A percentile compares a stretch with the other conserved stretches of the same genome.
Conservation (phyloP, 805 yeast genomes). For the Vanderwaltozyma polyspora region DNA sequence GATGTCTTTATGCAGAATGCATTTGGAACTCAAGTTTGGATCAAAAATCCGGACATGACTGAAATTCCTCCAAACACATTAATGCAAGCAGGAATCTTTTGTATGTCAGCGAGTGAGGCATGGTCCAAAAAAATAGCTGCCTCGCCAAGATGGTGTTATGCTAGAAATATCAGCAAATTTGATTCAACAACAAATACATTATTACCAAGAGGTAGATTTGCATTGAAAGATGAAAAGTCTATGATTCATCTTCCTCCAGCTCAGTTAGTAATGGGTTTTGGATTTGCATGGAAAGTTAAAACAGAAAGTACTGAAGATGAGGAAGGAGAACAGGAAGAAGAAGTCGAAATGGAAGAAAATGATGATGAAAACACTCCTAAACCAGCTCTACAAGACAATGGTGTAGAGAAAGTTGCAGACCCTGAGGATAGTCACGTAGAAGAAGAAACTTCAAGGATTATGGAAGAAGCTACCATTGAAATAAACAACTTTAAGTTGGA, state of each 20-base stretch:
- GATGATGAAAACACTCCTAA: no score
- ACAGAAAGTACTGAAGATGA: slow-evolving; percentile 20
- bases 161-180: slow-evolving; percentile 55
- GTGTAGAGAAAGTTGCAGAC: neutral
- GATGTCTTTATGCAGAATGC: slow-evolving; percentile 71
- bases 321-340: slow-evolving; percentile 4
- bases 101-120: slow-evolving; percentile 73
- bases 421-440: neutral
- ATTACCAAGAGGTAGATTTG: slow-evolving; percentile 52
- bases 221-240: slow-evolving; percentile 38
- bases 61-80: slow-evolving; percentile 81
- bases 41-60: slow-evolving; percentile 66
- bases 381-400: neutral
- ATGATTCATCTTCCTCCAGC: slow-evolving; percentile 61
- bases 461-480: neutral
- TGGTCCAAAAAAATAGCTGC: slow-evolving; percentile 82
- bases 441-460: neutral
- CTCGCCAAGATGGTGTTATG: slow-evolving; percentile 78
- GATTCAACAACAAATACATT: slow-evolving; percentile 42
- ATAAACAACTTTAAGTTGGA: neutral
- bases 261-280: slow-evolving; percentile 86
- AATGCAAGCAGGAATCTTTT: slow-evolving; percentile 78
- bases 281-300: slow-evolving; percentile 61
- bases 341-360: slow-evolving; percentile 1
- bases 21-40: slow-evolving; percentile 62